A percentile compares a stretch with the other conserved stretches of the same genome.
Conservation (phyloP, 2,329 filamentous ascomycete species). For the Aspergillus texensis region DNA sequence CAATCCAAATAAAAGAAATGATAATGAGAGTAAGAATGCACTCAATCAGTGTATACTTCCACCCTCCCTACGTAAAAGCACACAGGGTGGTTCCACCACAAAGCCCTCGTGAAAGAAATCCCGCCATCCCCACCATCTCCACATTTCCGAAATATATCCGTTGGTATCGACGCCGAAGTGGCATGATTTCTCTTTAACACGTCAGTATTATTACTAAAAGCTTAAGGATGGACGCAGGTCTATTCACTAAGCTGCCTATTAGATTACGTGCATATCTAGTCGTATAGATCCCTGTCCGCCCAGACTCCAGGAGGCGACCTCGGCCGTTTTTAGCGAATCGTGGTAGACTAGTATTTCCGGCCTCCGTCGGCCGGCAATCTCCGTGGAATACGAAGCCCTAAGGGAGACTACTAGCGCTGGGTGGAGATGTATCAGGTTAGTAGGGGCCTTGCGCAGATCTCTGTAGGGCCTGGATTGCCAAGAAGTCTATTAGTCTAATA, state of each 20-base stretch:
- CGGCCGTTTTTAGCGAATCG: neutral
- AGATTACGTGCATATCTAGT: neutral
- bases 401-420: too few species aligned
- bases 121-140: neutral
- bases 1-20: neutral
- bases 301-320: neutral
- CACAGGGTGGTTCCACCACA: neutral
- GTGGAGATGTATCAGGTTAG: neutral
- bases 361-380: neutral
- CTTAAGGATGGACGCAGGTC: neutral
- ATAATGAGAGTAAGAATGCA: neutral
- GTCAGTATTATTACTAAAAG: neutral
- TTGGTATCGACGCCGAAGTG: neutral
- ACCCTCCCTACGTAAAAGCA: neutral
- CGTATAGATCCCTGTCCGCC: neutral
- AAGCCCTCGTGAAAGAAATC: neutral
- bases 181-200: neutral
- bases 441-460: neutral
- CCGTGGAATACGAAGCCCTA: neutral
- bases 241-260: neutral
- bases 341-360: neutral
- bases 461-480: neutral
- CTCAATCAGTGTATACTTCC: neutral
- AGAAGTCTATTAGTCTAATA: neutral
- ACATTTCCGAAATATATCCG: neutral